These are phyloP conservation scores for Spongospora subterranea DNA, from an alignment of 208 protist genomes.

Conservation along the genomic window DNA sequence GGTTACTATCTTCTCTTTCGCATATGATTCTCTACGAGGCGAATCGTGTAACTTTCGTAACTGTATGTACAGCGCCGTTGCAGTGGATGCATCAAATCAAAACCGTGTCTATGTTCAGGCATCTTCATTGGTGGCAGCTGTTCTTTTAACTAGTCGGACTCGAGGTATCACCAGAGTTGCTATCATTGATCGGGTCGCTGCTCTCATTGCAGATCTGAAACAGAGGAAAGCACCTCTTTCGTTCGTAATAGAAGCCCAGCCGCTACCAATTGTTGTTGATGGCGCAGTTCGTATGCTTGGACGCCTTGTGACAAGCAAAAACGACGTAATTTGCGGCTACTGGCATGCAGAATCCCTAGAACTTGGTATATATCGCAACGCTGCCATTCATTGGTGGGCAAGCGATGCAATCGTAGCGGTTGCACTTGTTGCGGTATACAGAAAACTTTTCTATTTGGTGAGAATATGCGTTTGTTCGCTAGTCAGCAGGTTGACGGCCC, in stretches of 20 bases:
- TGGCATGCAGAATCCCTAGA: slow-evolving; percentile 22
- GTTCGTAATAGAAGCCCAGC: not conserved
- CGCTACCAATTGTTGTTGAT: slow-evolving; percentile 28
- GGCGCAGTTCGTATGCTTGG: not conserved
- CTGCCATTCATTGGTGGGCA: slow-evolving; percentile 36
- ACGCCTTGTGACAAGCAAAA: not conserved
- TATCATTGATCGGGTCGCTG: slow-evolving; percentile 32
- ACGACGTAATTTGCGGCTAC: slow-evolving; percentile 14
- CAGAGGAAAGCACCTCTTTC: not conserved
- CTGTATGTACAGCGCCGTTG: not conserved
- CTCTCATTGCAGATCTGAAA: not conserved
- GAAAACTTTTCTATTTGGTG: not conserved
- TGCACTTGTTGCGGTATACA: slow-evolving; percentile 7
- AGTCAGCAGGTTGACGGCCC: not conserved
- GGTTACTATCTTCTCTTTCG: not conserved
- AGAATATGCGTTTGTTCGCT: slow-evolving; percentile 19
- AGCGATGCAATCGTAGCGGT: slow-evolving; percentile 16
- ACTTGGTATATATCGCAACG: slow-evolving; percentile 51
- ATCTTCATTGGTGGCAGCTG: slow-evolving; percentile 30
- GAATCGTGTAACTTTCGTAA: not conserved
- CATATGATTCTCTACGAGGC: slow-evolving; percentile 40
- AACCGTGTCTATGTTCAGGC: not conserved
- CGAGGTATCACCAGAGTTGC: not conserved
- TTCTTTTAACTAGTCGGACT: slow-evolving; percentile 15
- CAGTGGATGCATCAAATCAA: too few relatives aligned